A percentile compares a stretch with the other conserved stretches of the same genome.
Evolutionary conservation across 2,329 filamentous ascomycete genomes (phyloP).

Genomic region (Cordyceps farinosa): DNA sequence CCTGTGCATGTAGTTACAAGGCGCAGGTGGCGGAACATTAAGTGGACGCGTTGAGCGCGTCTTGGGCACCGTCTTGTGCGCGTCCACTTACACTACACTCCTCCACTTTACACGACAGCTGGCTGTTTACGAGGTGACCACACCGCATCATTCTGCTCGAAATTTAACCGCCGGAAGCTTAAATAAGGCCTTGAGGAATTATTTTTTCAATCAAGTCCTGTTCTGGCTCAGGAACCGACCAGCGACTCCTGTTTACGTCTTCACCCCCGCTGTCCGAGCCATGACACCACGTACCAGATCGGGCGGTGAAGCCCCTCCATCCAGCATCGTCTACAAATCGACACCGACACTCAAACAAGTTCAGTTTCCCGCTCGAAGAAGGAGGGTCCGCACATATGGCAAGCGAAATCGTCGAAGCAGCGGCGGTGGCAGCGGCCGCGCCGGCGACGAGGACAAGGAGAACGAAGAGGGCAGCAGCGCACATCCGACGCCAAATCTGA

Average conservation of each 20-base stretch:
- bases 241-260: background rate
- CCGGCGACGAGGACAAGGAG: constrained; percentile 35
- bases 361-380: constrained; percentile 37
- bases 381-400: constrained; percentile 34
- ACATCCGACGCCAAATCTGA: constrained; percentile 21
- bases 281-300: constrained; percentile 40
- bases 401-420: constrained; percentile 7
- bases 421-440: constrained; percentile 17
- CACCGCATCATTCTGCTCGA: background rate
- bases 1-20: background rate
- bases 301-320: constrained; percentile 33
- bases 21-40: background rate
- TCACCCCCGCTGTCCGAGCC: background rate
- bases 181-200: background rate
- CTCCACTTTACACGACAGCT: background rate
- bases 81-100: constrained; percentile 7
- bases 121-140: background rate
- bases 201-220: background rate
- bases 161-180: background rate
- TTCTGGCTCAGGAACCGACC: background rate
- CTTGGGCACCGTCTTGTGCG: background rate
- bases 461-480: constrained; percentile 33
- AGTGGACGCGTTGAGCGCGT: constrained; percentile 17
- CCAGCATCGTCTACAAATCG: constrained; percentile 37
- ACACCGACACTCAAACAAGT: constrained; percentile 36